phyloP scores from a whole-genome alignment of 805 yeast species.

The Debaryomyces tyrocola region DNA sequence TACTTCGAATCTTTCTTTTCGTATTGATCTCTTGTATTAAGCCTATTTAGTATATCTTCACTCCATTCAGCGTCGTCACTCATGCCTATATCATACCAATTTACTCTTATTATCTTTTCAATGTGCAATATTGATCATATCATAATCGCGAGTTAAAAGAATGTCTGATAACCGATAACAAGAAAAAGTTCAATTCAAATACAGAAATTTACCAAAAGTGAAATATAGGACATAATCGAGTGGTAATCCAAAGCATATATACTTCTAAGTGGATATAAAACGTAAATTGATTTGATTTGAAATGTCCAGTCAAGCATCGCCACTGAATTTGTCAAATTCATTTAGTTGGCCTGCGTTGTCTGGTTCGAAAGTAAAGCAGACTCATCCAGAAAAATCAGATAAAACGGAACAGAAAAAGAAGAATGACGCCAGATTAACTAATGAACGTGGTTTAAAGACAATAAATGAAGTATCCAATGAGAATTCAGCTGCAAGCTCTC shows the following conservation, averaged over 20 bases:
- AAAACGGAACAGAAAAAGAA: neutral
- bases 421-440: neutral
- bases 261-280: too few relatives aligned
- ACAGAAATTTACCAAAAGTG: too few relatives aligned
- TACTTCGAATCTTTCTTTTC: slow-evolving; percentile 32
- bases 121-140: neutral
- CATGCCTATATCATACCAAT: neutral
- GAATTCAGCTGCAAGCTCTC: slow-evolving; percentile 5
- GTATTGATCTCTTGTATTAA: slow-evolving; percentile 29
- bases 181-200: too few relatives aligned
- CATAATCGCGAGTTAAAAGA: slow-evolving; percentile 3
- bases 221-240: too few relatives aligned
- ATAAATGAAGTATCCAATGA: slow-evolving; percentile 12
- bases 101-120: neutral
- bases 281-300: neutral
- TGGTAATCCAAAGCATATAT: too few relatives aligned
- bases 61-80: slow-evolving; percentile 15
- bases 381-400: neutral
- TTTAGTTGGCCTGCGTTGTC: slow-evolving; percentile 2
- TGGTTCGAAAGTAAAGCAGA: neutral
- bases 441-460: neutral
- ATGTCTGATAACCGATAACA: too few relatives aligned
- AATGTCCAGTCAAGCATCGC: neutral
- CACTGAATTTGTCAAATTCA: neutral
- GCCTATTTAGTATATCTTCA: slow-evolving; percentile 22